Percentiles rank a stretch among this genome's conserved stretches.
Evolutionary conservation across 1,139 yeast species (phyloP).

Genomic region (Suhomyces maxii): DNA sequence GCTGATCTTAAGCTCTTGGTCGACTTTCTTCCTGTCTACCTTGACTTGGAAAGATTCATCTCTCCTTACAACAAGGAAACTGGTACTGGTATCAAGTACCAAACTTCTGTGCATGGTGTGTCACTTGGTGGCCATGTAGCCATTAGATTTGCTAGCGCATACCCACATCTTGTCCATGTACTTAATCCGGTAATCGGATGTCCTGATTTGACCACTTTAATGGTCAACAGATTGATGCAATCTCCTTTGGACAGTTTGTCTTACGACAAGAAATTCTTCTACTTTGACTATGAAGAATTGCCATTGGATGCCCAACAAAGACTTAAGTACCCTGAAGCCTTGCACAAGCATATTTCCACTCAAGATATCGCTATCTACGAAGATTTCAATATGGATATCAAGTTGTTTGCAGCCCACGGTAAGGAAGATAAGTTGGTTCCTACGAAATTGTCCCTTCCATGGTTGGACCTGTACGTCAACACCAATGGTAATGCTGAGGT

Average conservation of each 20-base stretch:
- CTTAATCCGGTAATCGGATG: slow-evolving; percentile 52
- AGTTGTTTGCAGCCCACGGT: slow-evolving; percentile 41
- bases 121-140: slow-evolving; percentile 64
- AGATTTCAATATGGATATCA: slow-evolving; percentile 35
- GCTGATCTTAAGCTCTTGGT: slow-evolving; percentile 49
- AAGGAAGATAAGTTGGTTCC: slow-evolving; percentile 41
- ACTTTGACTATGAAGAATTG: slow-evolving; percentile 38
- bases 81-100: slow-evolving; percentile 23
- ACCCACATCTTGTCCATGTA: slow-evolving; percentile 39
- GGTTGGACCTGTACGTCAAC: slow-evolving; percentile 35
- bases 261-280: slow-evolving; percentile 33
- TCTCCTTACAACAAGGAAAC: slow-evolving; percentile 17
- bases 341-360: slow-evolving; percentile 33
- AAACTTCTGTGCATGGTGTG: slow-evolving; percentile 50
- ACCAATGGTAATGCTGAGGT: slow-evolving; percentile 27
- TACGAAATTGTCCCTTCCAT: slow-evolving; percentile 30
- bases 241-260: slow-evolving; percentile 16
- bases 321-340: slow-evolving; percentile 33
- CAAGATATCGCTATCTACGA: slow-evolving; percentile 38
- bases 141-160: slow-evolving; percentile 45
- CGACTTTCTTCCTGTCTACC: slow-evolving; percentile 48
- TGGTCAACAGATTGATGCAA: slow-evolving; percentile 39
- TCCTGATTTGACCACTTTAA: slow-evolving; percentile 43
- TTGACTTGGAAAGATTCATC: slow-evolving; percentile 35
- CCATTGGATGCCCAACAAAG: slow-evolving; percentile 28